A percentile compares a stretch with the other conserved stretches of the same genome.
Conservation (phyloP, 306 rosid species). For the Dalbergia oliveri region DNA sequence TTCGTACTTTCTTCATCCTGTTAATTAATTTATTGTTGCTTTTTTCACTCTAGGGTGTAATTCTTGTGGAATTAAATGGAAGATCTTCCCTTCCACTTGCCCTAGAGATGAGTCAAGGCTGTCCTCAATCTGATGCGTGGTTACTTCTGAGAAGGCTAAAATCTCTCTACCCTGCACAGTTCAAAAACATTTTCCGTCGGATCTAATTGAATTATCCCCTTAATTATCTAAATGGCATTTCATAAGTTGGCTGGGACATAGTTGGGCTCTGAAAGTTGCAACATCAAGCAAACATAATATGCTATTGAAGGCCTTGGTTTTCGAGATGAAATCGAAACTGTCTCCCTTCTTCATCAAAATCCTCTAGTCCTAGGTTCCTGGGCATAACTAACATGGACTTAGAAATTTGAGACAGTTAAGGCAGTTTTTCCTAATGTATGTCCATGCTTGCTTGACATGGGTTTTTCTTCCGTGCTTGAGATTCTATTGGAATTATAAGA, state of each 20-base stretch:
- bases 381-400: conserved; percentile 13
- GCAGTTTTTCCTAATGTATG: not conserved
- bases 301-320: conserved; percentile 16
- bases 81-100: conserved; percentile 66
- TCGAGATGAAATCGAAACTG: conserved; percentile 8
- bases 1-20: conserved; percentile 27
- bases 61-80: conserved; percentile 72
- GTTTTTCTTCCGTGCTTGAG: not conserved
- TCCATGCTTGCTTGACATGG: not conserved
- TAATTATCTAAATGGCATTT: conserved; percentile 44
- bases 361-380: not conserved
- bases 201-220: conserved; percentile 69
- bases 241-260: conserved; percentile 15
- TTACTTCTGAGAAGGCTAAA: conserved; percentile 78
- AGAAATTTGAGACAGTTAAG: not conserved
- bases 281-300: conserved; percentile 18
- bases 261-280: conserved; percentile 33
- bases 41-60: conserved; percentile 68
- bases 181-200: conserved; percentile 34
- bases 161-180: conserved; percentile 46
- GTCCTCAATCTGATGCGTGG: conserved; percentile 75
- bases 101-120: conserved; percentile 83
- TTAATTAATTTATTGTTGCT: conserved; percentile 27
- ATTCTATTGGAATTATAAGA: conserved; percentile 6
- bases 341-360: not conserved